A percentile compares a stretch with the other conserved stretches of the same genome.
These are phyloP conservation scores for Colletotrichum sp. DNA, from an alignment of 2,329 filamentous ascomycete species.

Conservation along the genomic window DNA sequence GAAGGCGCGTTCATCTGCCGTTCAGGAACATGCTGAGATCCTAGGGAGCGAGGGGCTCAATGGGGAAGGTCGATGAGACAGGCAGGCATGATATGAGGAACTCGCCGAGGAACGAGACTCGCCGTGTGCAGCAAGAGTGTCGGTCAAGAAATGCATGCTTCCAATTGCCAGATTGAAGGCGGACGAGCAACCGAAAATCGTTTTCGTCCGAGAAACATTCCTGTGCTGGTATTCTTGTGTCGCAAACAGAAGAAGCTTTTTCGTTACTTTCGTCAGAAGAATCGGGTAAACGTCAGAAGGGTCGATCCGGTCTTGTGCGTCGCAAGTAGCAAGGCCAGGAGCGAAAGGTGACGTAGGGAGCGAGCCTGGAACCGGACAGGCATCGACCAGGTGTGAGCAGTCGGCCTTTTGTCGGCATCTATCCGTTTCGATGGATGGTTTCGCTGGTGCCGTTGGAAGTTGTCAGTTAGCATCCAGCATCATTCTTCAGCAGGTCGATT, in stretches of 20 bases:
- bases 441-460: not conserved
- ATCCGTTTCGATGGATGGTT: not conserved
- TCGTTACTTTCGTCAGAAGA: not conserved
- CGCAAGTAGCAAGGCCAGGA: not conserved
- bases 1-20: not conserved
- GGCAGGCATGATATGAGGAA: not conserved
- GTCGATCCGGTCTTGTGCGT: constrained; percentile 3
- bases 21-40: not conserved
- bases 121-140: constrained; percentile 2
- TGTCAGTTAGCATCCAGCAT: not conserved
- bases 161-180: not conserved
- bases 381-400: not conserved
- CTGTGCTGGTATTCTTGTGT: not conserved
- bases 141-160: not conserved
- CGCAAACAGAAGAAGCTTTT: constrained; percentile 9
- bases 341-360: not conserved
- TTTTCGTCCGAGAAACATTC: not conserved
- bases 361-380: not conserved
- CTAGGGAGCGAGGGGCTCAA: not conserved
- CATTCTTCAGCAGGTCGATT: not conserved
- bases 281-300: not conserved
- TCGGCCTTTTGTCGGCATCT: not conserved
- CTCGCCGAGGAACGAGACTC: not conserved
- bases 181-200: not conserved
- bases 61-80: constrained; percentile 3